Conservation (phyloP, 2,329 filamentous ascomycete genomes). For the Phyllosticta citrichinensis region DNA sequence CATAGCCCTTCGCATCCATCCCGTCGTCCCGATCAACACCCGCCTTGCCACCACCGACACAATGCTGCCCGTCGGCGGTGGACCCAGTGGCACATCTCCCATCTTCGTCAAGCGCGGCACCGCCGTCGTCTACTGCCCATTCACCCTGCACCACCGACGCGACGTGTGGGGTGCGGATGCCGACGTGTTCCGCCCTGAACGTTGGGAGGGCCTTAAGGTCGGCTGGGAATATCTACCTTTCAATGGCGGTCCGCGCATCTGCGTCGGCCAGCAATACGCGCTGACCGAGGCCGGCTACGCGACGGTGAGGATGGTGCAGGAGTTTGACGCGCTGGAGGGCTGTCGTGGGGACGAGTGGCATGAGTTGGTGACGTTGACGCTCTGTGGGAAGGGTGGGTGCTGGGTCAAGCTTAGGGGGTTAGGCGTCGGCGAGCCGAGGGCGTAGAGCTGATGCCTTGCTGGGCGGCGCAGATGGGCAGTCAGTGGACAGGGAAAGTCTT, state of each 20-base stretch:
- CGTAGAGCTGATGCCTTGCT: not conserved
- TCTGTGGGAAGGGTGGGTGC: not conserved
- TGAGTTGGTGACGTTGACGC: constrained; percentile 4
- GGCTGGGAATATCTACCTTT: constrained; percentile 31
- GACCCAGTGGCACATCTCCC: constrained; percentile 39
- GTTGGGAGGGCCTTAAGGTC: constrained; percentile 33
- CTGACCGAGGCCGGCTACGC: constrained; percentile 8
- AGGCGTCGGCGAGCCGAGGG: not conserved
- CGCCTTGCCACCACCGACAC: constrained; percentile 41
- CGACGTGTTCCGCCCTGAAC: constrained; percentile 38
- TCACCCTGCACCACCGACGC: constrained; percentile 41
- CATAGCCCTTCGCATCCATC: constrained; percentile 43
- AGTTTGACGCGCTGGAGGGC: not conserved
- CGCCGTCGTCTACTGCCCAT: constrained; percentile 33
- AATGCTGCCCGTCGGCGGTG: constrained; percentile 39
- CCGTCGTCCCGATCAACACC: constrained; percentile 44
- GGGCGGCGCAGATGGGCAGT: no score
- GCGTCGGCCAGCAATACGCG: constrained; percentile 18
- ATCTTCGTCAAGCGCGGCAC: constrained; percentile 41
- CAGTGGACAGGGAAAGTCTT: no score
- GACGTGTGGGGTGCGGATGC: constrained; percentile 42
- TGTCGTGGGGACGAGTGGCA: not conserved
- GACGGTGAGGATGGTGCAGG: constrained; percentile 1
- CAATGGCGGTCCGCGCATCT: constrained; percentile 29
- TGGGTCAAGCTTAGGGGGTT: not conserved